A percentile compares a stretch with the other conserved stretches of the same genome.
These are phyloP conservation scores for Coffea humblotiana DNA, from an alignment of 305 asterid genomes.

Conservation along the genomic window DNA sequence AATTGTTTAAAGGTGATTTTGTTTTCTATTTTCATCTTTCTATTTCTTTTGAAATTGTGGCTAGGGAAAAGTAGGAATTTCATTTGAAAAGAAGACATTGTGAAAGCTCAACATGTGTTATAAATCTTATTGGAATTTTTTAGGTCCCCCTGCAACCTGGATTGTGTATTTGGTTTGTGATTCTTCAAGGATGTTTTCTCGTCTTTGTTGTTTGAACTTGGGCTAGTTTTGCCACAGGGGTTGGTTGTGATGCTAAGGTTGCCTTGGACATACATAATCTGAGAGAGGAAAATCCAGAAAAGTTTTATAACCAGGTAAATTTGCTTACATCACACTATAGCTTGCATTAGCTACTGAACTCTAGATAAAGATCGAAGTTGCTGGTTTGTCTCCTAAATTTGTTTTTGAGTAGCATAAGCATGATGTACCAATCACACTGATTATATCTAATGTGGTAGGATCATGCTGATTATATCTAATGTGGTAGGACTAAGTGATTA, in stretches of 20 bases:
- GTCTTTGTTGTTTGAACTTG: background rate
- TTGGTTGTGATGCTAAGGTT: slow-evolving; percentile 99
- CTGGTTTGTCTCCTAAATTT: background rate
- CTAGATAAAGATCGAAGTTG: background rate
- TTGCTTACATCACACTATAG: background rate
- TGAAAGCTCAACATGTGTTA: background rate
- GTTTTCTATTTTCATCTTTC: slow-evolving; percentile 5
- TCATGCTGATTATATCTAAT: background rate
- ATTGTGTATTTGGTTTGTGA: background rate
- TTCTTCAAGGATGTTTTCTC: background rate
- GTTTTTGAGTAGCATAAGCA: background rate
- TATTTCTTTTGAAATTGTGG: background rate
- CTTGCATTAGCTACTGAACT: background rate
- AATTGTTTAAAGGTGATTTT: background rate
- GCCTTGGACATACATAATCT: slow-evolving; percentile 94
- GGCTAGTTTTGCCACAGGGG: slow-evolving; percentile 50
- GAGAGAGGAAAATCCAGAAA: slow-evolving; percentile 98
- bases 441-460: background rate
- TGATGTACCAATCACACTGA: background rate
- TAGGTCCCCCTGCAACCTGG: background rate
- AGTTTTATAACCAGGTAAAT: slow-evolving; percentile 91
- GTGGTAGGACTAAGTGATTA: background rate
- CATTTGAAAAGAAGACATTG: background rate
- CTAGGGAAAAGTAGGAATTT: background rate
- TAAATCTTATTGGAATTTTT: background rate